Evolutionary conservation across 1,139 yeast genomes (phyloP).

Genomic region (Suhomyces yuchorum): DNA sequence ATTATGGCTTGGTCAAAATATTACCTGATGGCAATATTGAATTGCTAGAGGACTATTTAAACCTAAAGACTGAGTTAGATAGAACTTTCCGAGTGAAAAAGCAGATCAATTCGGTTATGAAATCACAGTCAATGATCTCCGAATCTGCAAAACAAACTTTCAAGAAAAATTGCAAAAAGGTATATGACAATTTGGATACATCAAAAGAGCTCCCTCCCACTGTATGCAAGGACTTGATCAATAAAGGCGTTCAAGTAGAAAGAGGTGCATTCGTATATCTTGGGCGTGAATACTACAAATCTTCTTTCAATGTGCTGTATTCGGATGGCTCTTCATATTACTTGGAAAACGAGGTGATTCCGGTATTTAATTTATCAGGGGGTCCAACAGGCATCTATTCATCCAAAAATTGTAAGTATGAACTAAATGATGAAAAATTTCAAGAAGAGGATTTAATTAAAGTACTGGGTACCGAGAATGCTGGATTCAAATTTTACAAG

Average conservation of each 20-base stretch:
- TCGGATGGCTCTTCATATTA: conserved; percentile 37
- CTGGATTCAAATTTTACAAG: neutral
- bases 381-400: conserved; percentile 13
- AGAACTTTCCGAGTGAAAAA: conserved; percentile 30
- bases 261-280: conserved; percentile 53
- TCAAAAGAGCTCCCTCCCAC: conserved; percentile 50
- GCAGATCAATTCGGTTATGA: conserved; percentile 20
- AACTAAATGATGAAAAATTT: neutral
- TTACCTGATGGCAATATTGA: conserved; percentile 57
- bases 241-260: conserved; percentile 46
- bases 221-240: conserved; percentile 48
- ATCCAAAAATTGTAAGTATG: conserved; percentile 19
- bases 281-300: conserved; percentile 37
- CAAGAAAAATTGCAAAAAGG: conserved; percentile 29
- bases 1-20: conserved; percentile 81
- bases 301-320: conserved; percentile 39
- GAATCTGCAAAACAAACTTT: conserved; percentile 18
- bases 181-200: conserved; percentile 55
- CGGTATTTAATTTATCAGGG: conserved; percentile 25
- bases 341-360: conserved; percentile 22
- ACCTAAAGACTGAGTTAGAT: conserved; percentile 52
- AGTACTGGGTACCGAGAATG: neutral
- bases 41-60: conserved; percentile 54
- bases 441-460: conserved; percentile 6
- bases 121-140: neutral